Evolutionary conservation across 2,329 filamentous ascomycete species (phyloP), one percentile per base, ranked within the genome.

Genomic region (Epichloe elymi): DNA sequence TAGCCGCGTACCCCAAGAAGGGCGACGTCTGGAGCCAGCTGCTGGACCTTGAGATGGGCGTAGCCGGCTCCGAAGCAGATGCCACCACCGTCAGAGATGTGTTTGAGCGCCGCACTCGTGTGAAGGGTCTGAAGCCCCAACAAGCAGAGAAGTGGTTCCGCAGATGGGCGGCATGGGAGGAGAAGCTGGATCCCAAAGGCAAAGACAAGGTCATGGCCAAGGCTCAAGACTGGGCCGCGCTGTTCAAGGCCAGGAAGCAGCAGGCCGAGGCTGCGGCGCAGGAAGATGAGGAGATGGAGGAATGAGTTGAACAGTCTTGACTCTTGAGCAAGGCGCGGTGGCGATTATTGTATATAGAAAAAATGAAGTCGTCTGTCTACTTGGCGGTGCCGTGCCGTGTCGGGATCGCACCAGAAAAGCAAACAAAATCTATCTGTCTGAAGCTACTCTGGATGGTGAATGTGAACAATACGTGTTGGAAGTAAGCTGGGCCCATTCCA

Each of bases 11-110:
- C 72, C 88, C 89, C 44, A 95, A 94, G 73, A 87, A 88, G 65
- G 81, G 88, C 53, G 89, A 96, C 64, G 73, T 97, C 48, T 97
- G 91, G 91, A 93, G 88, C 67, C 84, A 95, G 67, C 82, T 95
- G 57, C 70, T 96, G 1, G 89, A 95, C 63, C 76, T 96, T 51
- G 93, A 98, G 71, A 76, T 83, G 54, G 74, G 77, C 15, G 76
- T 75, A 37, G 74, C 80, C 40, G 71, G 70, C 23, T 61, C 67
- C 49, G 76, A 75, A 14, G 77, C 81, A 36, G 72, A 75, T 40
- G 48, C 54, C 4, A 79, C 70, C 2, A 75, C 74, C 37, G 78
- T 90, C 30, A 76, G 89, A 46, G 82, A 84, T 54, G 71, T 97
- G 46, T 97, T 93, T 63, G 88, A 95, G 70, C 76, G 90, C 42